Conservation (phyloP, 2,329 filamentous ascomycete species). For the Scedosporium minutisporum region DNA sequence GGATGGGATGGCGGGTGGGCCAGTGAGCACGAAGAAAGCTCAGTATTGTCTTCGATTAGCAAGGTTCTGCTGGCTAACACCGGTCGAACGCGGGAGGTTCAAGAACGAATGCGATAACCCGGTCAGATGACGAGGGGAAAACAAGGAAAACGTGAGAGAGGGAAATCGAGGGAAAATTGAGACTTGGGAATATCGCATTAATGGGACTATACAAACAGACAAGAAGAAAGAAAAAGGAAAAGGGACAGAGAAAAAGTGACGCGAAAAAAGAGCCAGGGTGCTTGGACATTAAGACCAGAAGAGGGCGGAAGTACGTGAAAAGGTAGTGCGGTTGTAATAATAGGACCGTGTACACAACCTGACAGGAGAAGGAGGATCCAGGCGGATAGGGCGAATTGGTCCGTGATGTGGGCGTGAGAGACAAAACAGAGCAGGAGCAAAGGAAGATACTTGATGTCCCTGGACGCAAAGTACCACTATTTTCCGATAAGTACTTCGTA, state of each 20-base stretch:
- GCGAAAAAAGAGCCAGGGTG: conserved; percentile 3
- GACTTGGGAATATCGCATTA: not conserved
- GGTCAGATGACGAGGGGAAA: not conserved
- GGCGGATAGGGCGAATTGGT: no score
- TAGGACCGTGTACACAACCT: no score
- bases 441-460: no score
- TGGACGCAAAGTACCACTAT: no score
- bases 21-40: not conserved
- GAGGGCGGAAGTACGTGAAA: no score
- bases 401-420: no score
- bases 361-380: no score
- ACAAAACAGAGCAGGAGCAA: no score
- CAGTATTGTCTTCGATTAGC: not conserved
- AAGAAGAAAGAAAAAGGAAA: conserved; percentile 1
- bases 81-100: not conserved
- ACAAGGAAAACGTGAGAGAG: not conserved
- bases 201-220: not conserved
- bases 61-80: conserved; percentile 1
- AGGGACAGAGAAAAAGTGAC: not conserved
- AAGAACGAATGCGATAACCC: not conserved
- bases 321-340: no score
- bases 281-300: not conserved
- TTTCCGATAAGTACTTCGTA: no score
- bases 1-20: not conserved
- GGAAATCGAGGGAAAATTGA: no score